Conservation (phyloP, 495 filamentous ascomycete genomes). For the Aspergillus haitiensis region DNA sequence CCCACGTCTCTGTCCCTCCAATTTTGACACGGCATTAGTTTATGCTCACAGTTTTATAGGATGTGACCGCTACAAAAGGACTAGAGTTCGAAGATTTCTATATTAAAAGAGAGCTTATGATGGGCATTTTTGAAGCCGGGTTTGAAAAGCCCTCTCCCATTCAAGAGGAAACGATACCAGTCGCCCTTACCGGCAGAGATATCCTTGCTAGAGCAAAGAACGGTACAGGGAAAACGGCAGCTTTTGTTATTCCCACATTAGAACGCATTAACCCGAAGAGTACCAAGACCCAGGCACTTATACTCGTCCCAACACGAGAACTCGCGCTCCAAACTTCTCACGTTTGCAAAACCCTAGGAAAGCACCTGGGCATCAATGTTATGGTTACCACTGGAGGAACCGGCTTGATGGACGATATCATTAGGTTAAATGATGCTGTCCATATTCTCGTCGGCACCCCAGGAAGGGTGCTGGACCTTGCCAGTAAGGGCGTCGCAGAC, state of each 20-base stretch:
- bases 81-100: slow-evolving; percentile 96
- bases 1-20: background rate
- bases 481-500: slow-evolving; percentile 92
- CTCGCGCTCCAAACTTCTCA: slow-evolving; percentile 98
- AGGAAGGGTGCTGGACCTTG: slow-evolving; percentile 89
- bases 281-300: slow-evolving; percentile 91
- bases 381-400: slow-evolving; percentile 99
- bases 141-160: slow-evolving; percentile 99
- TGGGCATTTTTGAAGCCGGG: slow-evolving; percentile 98
- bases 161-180: slow-evolving; percentile 98
- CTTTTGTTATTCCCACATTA: slow-evolving; percentile 94
- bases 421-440: slow-evolving; percentile 88
- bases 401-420: slow-evolving; percentile 92
- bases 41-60: slow-evolving; percentile 47
- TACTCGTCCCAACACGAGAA: slow-evolving; percentile 95
- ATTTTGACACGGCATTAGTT: background rate
- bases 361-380: slow-evolving; percentile 94
- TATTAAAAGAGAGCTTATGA: slow-evolving; percentile 90
- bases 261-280: slow-evolving; percentile 95
- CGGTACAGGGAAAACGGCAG: slow-evolving; percentile 96
- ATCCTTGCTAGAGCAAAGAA: slow-evolving; percentile 97
- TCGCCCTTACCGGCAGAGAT: slow-evolving; percentile 91
- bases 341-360: slow-evolving; percentile 96
- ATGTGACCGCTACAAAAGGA: slow-evolving; percentile 96
- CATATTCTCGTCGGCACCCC: slow-evolving; percentile 98